Evolutionary conservation across 169 alveolate species (phyloP).

Genomic region (Plasmodium sp.): DNA sequence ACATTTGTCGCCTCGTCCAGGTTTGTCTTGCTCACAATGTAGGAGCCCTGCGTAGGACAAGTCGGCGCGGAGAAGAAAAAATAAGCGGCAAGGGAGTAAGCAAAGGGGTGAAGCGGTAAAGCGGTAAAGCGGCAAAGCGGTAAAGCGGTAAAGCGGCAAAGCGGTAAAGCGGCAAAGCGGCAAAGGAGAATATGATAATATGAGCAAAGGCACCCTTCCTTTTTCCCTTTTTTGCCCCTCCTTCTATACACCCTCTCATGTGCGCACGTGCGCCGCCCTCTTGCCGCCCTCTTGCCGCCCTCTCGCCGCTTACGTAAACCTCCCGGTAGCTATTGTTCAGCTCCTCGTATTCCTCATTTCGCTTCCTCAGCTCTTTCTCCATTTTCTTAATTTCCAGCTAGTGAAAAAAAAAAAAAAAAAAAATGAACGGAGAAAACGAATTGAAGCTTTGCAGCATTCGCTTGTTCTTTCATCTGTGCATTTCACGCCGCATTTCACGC

Average conservation of each 20-base stretch:
- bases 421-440: background rate
- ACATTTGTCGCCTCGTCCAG: conserved; percentile 54
- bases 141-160: too few relatives aligned
- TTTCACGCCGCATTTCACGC: background rate
- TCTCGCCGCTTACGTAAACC: conserved; percentile 19
- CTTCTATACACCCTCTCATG: background rate
- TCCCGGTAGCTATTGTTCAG: conserved; percentile 45
- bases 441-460: background rate
- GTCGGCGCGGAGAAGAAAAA: background rate
- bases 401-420: background rate
- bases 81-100: background rate
- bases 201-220: background rate
- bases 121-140: too few relatives aligned
- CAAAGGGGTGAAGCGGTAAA: background rate
- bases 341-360: conserved; percentile 57
- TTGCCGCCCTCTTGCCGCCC: background rate
- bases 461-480: background rate
- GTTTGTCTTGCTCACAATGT: conserved; percentile 29
- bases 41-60: conserved; percentile 15
- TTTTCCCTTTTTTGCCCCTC: background rate
- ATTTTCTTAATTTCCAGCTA: conserved; percentile 65
- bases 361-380: conserved; percentile 32
- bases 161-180: background rate
- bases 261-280: background rate
- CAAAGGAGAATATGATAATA: background rate